A percentile compares a stretch with the other conserved stretches of the same genome.
phyloP scores from a whole-genome alignment of 31 red algal genomes.

The Odonthalia washingtoniensis region DNA sequence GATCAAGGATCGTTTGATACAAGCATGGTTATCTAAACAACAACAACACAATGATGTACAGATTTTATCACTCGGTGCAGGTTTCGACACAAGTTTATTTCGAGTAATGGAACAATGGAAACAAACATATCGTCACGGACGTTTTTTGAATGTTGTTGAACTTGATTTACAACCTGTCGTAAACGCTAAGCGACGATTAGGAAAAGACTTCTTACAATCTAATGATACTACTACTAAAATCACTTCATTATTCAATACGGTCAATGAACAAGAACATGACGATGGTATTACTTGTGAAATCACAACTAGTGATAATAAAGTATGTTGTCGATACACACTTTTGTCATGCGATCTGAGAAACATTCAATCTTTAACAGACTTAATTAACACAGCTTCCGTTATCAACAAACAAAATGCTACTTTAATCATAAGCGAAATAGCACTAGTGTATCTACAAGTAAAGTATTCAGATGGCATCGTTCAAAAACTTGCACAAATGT shows the following conservation, averaged over 20 bases:
- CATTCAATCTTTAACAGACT: not conserved
- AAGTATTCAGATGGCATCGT: conserved; percentile 61
- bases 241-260: not conserved
- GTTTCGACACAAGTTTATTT: conserved; percentile 84
- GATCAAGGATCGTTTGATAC: conserved; percentile 48
- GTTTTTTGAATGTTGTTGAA: conserved; percentile 55
- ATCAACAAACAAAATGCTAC: conserved; percentile 46
- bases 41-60: conserved; percentile 26
- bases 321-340: conserved; percentile 47
- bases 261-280: not conserved
- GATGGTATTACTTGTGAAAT: not conserved
- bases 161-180: conserved; percentile 75
- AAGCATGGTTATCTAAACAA: conserved; percentile 36
- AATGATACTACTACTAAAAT: too few species aligned
- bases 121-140: too few species aligned
- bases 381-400: conserved; percentile 16
- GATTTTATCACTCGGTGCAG: conserved; percentile 90
- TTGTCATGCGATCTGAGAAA: conserved; percentile 66
- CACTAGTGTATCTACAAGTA: conserved; percentile 86
- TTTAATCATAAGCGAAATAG: conserved; percentile 82
- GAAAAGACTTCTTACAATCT: not conserved
- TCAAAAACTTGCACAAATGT: conserved; percentile 36
- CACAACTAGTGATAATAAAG: not conserved
- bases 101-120: conserved; percentile 44
- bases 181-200: conserved; percentile 28